A percentile compares a stretch with the other conserved stretches of the same genome.
Evolutionary conservation across 805 yeast genomes (phyloP).

Genomic region (Metschnikowia similis): DNA sequence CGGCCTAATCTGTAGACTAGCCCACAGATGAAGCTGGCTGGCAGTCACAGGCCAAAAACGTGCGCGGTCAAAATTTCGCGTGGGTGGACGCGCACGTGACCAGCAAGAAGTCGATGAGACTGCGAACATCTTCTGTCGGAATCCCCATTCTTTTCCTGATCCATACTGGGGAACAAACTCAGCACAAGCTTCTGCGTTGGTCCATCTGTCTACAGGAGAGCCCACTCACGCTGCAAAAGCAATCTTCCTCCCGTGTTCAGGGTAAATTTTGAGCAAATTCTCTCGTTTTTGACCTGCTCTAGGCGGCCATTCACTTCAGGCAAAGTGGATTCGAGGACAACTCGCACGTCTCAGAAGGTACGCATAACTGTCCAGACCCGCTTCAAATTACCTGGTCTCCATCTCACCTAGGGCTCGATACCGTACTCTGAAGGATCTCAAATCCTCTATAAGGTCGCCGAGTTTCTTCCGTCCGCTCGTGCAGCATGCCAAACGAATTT

Average conservation of each 20-base stretch:
- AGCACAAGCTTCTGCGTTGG: slow-evolving; percentile 1
- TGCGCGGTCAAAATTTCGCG: not conserved
- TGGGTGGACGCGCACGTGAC: not conserved
- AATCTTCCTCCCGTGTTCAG: not conserved
- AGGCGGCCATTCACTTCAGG: slow-evolving; percentile 3
- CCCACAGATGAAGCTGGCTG: not conserved
- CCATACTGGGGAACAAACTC: not conserved
- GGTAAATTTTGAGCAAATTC: not conserved
- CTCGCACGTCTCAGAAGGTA: no score
- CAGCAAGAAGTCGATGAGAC: slow-evolving; percentile 3
- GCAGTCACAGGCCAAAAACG: not conserved
- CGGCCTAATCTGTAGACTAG: no score
- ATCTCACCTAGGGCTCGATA: no score
- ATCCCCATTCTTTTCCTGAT: slow-evolving; percentile 2
- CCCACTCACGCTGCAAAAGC: not conserved
- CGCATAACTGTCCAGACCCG: no score
- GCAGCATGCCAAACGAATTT: slow-evolving; percentile 9
- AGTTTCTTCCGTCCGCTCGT: not conserved
- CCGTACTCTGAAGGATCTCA: no score
- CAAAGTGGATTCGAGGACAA: slow-evolving; percentile 1
- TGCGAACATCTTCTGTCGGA: slow-evolving; percentile 4
- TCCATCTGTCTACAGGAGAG: not conserved
- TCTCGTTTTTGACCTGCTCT: not conserved
- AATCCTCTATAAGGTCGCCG: not conserved
- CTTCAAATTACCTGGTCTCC: no score